These are phyloP conservation scores for Gynandropsis gynandra DNA, from an alignment of 345 rosid species.

Conservation along the genomic window DNA sequence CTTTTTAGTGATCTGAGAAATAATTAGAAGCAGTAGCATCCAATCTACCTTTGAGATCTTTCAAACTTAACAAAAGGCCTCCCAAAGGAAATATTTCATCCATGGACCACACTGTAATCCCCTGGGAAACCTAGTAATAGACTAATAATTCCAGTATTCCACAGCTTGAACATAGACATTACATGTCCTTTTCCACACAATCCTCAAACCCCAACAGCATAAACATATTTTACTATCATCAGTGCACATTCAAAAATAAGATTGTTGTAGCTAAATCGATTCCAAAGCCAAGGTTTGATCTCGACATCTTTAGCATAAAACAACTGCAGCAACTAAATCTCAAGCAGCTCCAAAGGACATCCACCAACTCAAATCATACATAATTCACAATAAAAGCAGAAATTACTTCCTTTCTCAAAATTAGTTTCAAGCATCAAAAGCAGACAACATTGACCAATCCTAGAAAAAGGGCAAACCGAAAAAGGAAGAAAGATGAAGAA, in stretches of 20 bases:
- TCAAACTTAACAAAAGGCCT: background rate
- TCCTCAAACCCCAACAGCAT: no score
- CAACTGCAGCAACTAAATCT: background rate
- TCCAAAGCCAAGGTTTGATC: background rate
- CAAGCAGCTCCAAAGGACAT: background rate
- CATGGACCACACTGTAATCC: background rate
- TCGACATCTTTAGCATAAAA: no score
- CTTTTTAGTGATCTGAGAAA: background rate
- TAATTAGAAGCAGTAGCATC: background rate
- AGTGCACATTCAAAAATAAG: no score
- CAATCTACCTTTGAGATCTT: constrained; percentile 4
- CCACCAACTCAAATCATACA: constrained; percentile 13
- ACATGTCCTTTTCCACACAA: no score
- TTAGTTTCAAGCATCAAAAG: background rate
- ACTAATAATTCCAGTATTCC: no score
- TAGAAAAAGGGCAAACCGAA: background rate
- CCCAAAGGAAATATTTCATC: background rate
- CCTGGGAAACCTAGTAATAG: background rate
- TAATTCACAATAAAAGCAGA: background rate
- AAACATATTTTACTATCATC: no score
- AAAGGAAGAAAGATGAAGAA: background rate
- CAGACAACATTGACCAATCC: background rate
- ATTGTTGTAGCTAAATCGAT: constrained; percentile 1
- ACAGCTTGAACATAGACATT: no score
- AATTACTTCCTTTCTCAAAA: background rate